Evolutionary conservation across 306 rosid species (phyloP).

Genomic region (Gastrolobium bilobum): DNA sequence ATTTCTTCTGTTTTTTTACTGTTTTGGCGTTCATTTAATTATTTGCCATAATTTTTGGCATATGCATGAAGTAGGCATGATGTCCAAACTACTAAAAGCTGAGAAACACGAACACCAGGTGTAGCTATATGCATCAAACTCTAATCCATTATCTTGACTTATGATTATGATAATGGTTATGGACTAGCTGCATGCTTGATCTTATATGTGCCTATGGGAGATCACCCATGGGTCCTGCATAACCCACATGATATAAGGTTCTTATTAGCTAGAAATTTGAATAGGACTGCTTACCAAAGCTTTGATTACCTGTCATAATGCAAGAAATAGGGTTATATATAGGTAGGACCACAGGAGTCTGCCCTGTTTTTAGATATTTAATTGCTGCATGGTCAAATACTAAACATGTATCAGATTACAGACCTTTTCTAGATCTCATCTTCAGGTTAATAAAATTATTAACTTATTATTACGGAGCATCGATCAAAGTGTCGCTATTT

Average conservation of each 20-base stretch:
- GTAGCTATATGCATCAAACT: slow-evolving; percentile 29
- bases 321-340: background rate
- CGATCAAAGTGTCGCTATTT: too few relatives aligned
- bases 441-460: slow-evolving; percentile 42
- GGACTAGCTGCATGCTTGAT: slow-evolving; percentile 34
- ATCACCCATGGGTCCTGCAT: slow-evolving; percentile 45
- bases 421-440: slow-evolving; percentile 45
- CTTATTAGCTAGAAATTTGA: slow-evolving; percentile 51
- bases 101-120: slow-evolving; percentile 8
- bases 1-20: background rate
- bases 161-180: slow-evolving; percentile 24
- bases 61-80: slow-evolving; percentile 34
- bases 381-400: slow-evolving; percentile 39
- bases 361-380: slow-evolving; percentile 18
- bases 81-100: background rate
- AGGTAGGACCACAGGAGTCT: slow-evolving; percentile 3
- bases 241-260: slow-evolving; percentile 36
- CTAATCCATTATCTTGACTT: slow-evolving; percentile 28
- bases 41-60: slow-evolving; percentile 6
- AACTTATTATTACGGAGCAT: too few relatives aligned
- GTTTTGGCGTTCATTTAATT: slow-evolving; percentile 22
- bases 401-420: slow-evolving; percentile 29
- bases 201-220: slow-evolving; percentile 33
- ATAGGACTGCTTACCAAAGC: slow-evolving; percentile 46
- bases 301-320: slow-evolving; percentile 23